Percentiles rank a stretch among this genome's conserved stretches.
These are phyloP conservation scores for Favolaschia claudopus DNA, from an alignment of 768 basidiomycete genomes.

Conservation along the genomic window DNA sequence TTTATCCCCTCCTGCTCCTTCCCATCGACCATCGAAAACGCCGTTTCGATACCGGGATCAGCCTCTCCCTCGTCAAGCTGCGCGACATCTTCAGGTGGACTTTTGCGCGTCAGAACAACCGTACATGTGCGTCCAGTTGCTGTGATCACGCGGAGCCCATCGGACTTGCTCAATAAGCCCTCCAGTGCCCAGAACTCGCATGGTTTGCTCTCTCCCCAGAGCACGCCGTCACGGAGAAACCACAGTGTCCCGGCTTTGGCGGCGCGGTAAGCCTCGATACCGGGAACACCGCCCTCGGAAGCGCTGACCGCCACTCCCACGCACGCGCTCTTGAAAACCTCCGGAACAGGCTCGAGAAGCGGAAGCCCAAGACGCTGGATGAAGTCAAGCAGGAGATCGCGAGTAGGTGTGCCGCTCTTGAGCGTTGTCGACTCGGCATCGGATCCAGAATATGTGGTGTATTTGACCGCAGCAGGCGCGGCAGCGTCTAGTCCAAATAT, in stretches of 20 bases:
- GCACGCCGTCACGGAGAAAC: constrained; percentile 72
- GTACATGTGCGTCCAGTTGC: constrained; percentile 75
- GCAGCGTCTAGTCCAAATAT: constrained; percentile 77
- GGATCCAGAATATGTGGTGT: constrained; percentile 43
- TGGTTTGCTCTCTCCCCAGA: constrained; percentile 80
- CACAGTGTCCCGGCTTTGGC: constrained; percentile 77
- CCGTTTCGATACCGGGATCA: constrained; percentile 62
- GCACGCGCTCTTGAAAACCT: constrained; percentile 65
- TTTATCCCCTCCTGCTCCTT: constrained; percentile 70
- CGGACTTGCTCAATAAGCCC: constrained; percentile 58
- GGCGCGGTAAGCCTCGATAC: constrained; percentile 73
- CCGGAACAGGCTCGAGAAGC: constrained; percentile 54
- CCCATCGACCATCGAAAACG: constrained; percentile 77
- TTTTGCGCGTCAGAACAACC: constrained; percentile 58
- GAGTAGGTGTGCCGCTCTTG: constrained; percentile 62
- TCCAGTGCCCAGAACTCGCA: constrained; percentile 78
- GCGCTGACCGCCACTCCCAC: constrained; percentile 45
- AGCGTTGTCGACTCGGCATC: constrained; percentile 38
- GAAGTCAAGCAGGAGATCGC: constrained; percentile 57
- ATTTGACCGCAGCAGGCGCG: constrained; percentile 52
- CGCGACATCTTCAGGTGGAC: constrained; percentile 33
- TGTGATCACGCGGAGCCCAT: constrained; percentile 62
- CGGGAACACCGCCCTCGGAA: constrained; percentile 57
- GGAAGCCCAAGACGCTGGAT: constrained; percentile 55
- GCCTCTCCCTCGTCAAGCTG: constrained; percentile 49